Evolutionary conservation across 1,284 basidiomycete genomes (phyloP), one percentile per base, ranked within the genome.

Genomic region (Anthracocystis walkeri): DNA sequence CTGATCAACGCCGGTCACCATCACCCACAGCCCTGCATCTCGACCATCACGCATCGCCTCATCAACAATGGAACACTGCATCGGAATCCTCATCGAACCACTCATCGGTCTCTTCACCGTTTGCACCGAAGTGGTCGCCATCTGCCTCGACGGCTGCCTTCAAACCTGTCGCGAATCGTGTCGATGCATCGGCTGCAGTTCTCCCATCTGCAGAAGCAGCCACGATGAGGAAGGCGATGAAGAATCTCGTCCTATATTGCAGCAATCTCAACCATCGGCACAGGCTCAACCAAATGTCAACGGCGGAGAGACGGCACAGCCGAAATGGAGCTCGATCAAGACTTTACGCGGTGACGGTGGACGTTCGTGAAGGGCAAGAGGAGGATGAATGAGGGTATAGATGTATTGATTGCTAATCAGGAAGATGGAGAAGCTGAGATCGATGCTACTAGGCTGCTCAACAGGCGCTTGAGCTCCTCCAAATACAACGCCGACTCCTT

Each of bases 151-250:
- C 44, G 68, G 68, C 8, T 71, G 68, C 42, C 68, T 71, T 12
- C 68, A 71, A 18, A 71, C 68, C 27, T 71, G 68, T 29, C 68
- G 68, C 33, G 68, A 71, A 40, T 71, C 68, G 20, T 71, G 48
- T 44, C 68, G 58, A 14, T 71, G 68, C 40, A 65, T 65, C 46
- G 55, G 50, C 20, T 65, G 63, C 55, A 49, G 29, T 23, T 56
- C 31, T n/a, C 54, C 44, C n/a, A 8, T 42, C 25, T 71, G 67
- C 54, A 11, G 25, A 18, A 38, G 41, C 50, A 38, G 27, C 40
- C 31, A 65, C 29, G 46, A 65, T 12, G 57, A 63, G 2, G 21
- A 56, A 1, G 18, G 31, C 1, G 58, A 61, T 16, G 51, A 71
- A 51, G 55, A 71, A n/a, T 49, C 68, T 1, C 58, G 55, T 11